Percentiles rank a stretch among this genome's conserved stretches.
Conservation (phyloP, 768 basidiomycete species). For the Chlorophyllum brunneum region DNA sequence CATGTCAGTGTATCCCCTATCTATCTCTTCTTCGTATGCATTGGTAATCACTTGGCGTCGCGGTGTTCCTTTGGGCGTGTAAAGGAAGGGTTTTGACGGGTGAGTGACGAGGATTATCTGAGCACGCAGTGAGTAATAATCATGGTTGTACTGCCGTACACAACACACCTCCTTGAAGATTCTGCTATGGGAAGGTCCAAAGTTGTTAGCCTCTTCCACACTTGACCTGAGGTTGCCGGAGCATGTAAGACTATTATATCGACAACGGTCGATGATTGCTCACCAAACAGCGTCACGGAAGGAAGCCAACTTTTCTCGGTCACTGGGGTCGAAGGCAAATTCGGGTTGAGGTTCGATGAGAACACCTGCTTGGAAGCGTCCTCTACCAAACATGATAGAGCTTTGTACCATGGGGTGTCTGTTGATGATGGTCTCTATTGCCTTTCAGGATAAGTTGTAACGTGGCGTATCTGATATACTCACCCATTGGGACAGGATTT, state of each 20-base stretch:
- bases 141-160: no score
- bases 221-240: constrained; percentile 27
- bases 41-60: constrained; percentile 32
- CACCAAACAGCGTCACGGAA: constrained; percentile 11
- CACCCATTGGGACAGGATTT: constrained; percentile 32
- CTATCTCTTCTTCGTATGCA: constrained; percentile 38
- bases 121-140: not conserved
- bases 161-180: constrained; percentile 41
- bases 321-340: constrained; percentile 7
- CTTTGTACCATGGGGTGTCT: constrained; percentile 24
- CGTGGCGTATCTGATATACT: constrained; percentile 10
- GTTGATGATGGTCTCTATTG: constrained; percentile 34
- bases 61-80: constrained; percentile 38
- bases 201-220: constrained; percentile 35
- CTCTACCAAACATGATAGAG: constrained; percentile 36
- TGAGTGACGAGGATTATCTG: constrained; percentile 41
- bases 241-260: not conserved
- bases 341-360: constrained; percentile 25
- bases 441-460: not conserved
- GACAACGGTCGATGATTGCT: not conserved
- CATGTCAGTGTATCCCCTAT: constrained; percentile 25
- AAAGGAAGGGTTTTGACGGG: constrained; percentile 36
- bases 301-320: not conserved
- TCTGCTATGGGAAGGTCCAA: constrained; percentile 40
- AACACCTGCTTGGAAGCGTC: constrained; percentile 31